Evolutionary conservation across 306 rosid genomes (phyloP), one percentile per base, ranked within the genome.

Genomic region (Malus asiatica): DNA sequence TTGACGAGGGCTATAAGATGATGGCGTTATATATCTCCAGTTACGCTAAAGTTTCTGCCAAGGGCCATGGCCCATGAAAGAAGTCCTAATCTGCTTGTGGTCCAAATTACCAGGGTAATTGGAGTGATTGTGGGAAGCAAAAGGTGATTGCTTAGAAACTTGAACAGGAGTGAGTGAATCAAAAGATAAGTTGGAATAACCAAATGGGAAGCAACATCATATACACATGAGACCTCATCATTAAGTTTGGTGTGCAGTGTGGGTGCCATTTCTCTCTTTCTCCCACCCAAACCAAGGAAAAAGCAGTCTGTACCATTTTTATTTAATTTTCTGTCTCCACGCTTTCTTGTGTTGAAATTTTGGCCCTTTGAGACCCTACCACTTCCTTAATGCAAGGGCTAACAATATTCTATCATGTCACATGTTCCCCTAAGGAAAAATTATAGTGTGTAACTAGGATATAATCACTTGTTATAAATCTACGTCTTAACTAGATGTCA

Each of bases 381-480:
- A 76, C 38, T 88, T 81, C 87, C 91, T 85, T 88, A 68, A 75
- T 83, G 83, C 60, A 81, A 83, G 84, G 86, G 77, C 46, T 32
- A 78, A 63, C 76, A 45, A 81, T 73, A 85, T 76, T 79, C 84
- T 45, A 57, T 44, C 52, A 4, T 55, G 73, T 48, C 19, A 48
- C 19, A 48, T 48, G 53, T 4, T 14, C 5, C 16, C 19, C 5
- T 14, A 13, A 14, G 53, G 18, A 46, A 14, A 46, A 4, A 46
- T 14, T 15, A 14, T 48, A 13, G 19, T 4, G 19, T 14, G 5
- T 4, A 48, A 48, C 7, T 48, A 48, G 53, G 5, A 46, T 46
- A 46, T 5, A 46, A 0, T 46, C 53, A 4, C 7, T 16, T 46
- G 19, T 5, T 46, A 46, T 46, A 46, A 6, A 35, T 35, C 40